Conservation (phyloP, 371 early-diverging fungal species). For the Rhizopus arrhizus region DNA sequence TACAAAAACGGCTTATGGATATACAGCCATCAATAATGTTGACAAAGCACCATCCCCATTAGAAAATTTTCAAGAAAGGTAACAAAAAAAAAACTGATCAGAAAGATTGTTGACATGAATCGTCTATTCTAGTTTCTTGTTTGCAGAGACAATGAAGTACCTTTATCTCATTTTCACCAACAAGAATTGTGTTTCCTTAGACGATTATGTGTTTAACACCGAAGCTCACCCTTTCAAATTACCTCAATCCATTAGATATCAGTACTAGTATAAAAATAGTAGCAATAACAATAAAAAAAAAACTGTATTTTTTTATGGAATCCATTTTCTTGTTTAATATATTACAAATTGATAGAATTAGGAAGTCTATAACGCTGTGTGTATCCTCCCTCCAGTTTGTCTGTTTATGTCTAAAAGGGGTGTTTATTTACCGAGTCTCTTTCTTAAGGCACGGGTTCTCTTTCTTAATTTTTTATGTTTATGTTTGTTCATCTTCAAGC, state of each 20-base stretch:
- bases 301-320: background rate
- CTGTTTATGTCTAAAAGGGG: too few species aligned
- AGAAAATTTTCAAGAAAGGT: conserved; percentile 51
- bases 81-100: background rate
- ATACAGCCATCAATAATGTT: conserved; percentile 58
- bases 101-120: background rate
- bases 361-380: too few species aligned
- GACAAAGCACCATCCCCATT: conserved; percentile 29
- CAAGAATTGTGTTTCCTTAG: conserved; percentile 57
- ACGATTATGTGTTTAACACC: conserved; percentile 75
- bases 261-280: conserved; percentile 18
- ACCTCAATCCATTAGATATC: conserved; percentile 16
- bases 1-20: conserved; percentile 56
- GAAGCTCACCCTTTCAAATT: conserved; percentile 74
- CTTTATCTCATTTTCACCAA: conserved; percentile 81
- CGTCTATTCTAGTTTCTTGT: conserved; percentile 61
- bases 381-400: too few species aligned
- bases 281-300: conserved; percentile 1
- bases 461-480: conserved; percentile 83
- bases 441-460: conserved; percentile 77
- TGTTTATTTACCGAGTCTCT: conserved; percentile 74
- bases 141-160: conserved; percentile 91
- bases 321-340: background rate
- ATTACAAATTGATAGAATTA: background rate
- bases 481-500: conserved; percentile 87